Percentiles rank a stretch among this genome's conserved stretches.
Conservation (phyloP, 2,329 filamentous ascomycete species). For the Diaporthe citrichinensis region DNA sequence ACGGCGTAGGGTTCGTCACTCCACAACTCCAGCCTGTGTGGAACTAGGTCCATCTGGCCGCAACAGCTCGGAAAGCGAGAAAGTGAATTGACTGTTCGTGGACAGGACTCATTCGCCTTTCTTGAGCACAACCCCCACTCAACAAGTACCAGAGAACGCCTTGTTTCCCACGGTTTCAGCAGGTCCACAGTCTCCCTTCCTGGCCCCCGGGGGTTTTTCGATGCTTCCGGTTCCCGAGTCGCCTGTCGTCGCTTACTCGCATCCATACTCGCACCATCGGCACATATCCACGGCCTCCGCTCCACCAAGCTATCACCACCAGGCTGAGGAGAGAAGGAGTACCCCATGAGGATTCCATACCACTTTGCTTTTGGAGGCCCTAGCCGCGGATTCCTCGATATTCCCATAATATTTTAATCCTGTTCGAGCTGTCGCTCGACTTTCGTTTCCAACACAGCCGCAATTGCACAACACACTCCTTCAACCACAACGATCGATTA, state of each 20-base stretch:
- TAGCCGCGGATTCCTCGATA: slow-evolving; percentile 37
- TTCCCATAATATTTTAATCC: slow-evolving; percentile 45
- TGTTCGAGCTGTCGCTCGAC: slow-evolving; percentile 48
- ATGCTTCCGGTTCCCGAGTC: slow-evolving; percentile 63
- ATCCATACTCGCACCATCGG: slow-evolving; percentile 51
- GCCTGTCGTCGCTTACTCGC: slow-evolving; percentile 53
- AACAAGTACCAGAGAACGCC: slow-evolving; percentile 60
- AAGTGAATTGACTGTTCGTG: slow-evolving; percentile 67
- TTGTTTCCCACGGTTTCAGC: slow-evolving; percentile 55
- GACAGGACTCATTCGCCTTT: slow-evolving; percentile 61
- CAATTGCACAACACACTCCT: slow-evolving; percentile 51
- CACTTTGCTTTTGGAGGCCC: slow-evolving; percentile 38
- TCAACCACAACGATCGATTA: slow-evolving; percentile 32
- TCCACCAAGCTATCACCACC: slow-evolving; percentile 51
- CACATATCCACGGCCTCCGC: slow-evolving; percentile 55
- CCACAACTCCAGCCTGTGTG: slow-evolving; percentile 74
- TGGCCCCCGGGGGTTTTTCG: slow-evolving; percentile 58
- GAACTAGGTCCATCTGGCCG: slow-evolving; percentile 65
- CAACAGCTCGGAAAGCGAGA: slow-evolving; percentile 54
- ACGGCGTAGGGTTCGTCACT: slow-evolving; percentile 73
- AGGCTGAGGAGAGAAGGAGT: slow-evolving; percentile 52
- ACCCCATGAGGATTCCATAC: slow-evolving; percentile 44
- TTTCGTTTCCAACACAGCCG: slow-evolving; percentile 48
- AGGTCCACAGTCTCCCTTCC: slow-evolving; percentile 60
- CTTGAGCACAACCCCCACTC: slow-evolving; percentile 59